Evolutionary conservation across 2,329 filamentous ascomycete genomes (phyloP).

Genomic region (Zelopaecilomyces penicillatus): DNA sequence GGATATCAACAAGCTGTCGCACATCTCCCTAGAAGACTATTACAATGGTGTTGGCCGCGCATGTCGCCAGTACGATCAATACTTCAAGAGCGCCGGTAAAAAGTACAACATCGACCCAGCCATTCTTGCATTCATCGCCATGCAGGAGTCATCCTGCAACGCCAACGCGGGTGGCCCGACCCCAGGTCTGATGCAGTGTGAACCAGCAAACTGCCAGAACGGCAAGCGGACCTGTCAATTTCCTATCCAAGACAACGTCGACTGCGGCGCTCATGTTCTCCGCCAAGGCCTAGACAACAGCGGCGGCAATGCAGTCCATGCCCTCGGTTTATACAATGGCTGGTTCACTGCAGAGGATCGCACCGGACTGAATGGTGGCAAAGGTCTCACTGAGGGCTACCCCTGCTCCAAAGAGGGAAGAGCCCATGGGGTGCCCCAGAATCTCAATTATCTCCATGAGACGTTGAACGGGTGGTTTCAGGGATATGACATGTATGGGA

Average conservation of each 20-base stretch:
- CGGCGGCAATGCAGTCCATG: constrained; percentile 22
- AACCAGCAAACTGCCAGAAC: constrained; percentile 25
- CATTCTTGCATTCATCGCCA: constrained; percentile 26
- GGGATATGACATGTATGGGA: constrained; percentile 24
- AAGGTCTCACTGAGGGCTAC: constrained; percentile 18
- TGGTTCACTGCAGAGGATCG: constrained; percentile 23
- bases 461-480: constrained; percentile 28
- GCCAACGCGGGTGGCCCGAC: constrained; percentile 24
- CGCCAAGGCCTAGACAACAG: constrained; percentile 14
- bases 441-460: constrained; percentile 28
- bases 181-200: constrained; percentile 28
- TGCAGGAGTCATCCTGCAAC: constrained; percentile 29
- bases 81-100: constrained; percentile 22
- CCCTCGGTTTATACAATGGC: constrained; percentile 27
- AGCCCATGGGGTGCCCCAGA: constrained; percentile 22
- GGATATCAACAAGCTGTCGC: constrained; percentile 18
- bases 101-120: constrained; percentile 25
- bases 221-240: constrained; percentile 20
- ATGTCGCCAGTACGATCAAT: constrained; percentile 24
- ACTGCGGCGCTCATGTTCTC: constrained; percentile 25
- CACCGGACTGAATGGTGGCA: constrained; percentile 18
- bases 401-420: constrained; percentile 15
- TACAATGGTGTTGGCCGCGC: constrained; percentile 17
- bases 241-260: constrained; percentile 24
- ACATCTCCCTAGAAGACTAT: constrained; percentile 19